Evolutionary conservation across 2,329 filamentous ascomycete genomes (phyloP), one percentile per base, ranked within the genome.

Genomic region (Drechslerella dactyloides): DNA sequence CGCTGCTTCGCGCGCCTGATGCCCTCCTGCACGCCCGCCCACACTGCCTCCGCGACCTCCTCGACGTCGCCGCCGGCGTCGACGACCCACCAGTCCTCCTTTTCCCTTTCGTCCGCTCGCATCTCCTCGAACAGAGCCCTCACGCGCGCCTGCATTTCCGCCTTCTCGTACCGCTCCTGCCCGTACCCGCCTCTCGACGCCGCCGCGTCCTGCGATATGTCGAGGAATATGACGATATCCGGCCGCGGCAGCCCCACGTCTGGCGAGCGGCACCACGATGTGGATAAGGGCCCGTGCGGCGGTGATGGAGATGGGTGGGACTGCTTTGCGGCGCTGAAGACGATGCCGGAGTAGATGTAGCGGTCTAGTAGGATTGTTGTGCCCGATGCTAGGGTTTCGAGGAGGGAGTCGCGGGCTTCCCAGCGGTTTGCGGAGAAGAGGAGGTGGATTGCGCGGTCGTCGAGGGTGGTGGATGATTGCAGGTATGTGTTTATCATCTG

Each of bases 341-440:
- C 91, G 65, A 93, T 90, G 60, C 94, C 94, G 19, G 90, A 94
- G 82, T 96, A 93, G 79, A 96, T 96, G 82, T 97, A 99, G 53
- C 94, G 88, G 80, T 99, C 94, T 75, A 93, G 88, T 42, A 99
- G 83, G 33, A 99, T 84, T 0, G 87, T 94, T 19, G 84, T 87
- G 7, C 93, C 93, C 0, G 82, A 97, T 11, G 6, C 1, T 4
- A 85, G 81, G 0, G 23, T 40, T 17, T 17, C 24, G 24, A 65
- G 54, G 33, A 66, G n/a, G 55, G 1, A 30, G 21, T 27, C 4
- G 21, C 15, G 46, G 44, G 11, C n/a, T 78, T 96, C 93, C 93
- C 93, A 96, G 53, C 93, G 85, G 79, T 97, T 97, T 8, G 93
- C 91, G 69, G 89, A 91, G 80, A 96, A 96, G 19, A 96, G 84